Evolutionary conservation across 495 filamentous ascomycete genomes (phyloP), one percentile per base, ranked within the genome.

Genomic region (Penicillium antarcticum): DNA sequence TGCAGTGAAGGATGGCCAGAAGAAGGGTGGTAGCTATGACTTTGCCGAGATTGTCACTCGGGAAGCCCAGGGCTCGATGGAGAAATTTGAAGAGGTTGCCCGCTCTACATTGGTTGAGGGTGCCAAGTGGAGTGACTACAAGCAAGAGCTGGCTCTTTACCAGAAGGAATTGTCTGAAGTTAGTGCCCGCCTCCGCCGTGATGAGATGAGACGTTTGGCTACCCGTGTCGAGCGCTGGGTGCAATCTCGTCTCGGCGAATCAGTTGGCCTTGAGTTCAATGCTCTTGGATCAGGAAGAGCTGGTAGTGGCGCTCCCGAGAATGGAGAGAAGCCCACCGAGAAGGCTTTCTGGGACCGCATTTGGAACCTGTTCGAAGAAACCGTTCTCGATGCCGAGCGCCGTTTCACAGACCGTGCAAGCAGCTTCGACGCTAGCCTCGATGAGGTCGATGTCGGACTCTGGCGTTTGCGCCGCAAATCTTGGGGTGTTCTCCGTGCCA

Each of bases 301-400:
- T 44, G 91, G 90, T 4, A 78, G 81, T 31, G 88, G 87, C 42
- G 89, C 88, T 3, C 89, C 91, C 2, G 91, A 90, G 56, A 70
- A 77, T 8, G 88, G 87, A 11, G 86, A 89, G 29, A 86, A 85
- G 67, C 85, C 87, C 3, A 51, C 71, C 0, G 92, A 96, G 68
- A 90, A 86, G 53, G 86, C 89, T 36, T 84, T 98, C 16, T 98
- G 94, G 94, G 95, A 98, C 68, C 86, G 95, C 19, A 85, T 97
- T 52, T 98, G 94, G 94, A 84, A 75, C 35, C 78, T 88, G 40
- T 98, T 97, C 66, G 84, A 79, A 14, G 77, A 86, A 19, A 87
- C 91, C n/a, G 91, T 97, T 29, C 75, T 81, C 12, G 88, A 96
- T 55, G 95, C 92, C 13, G 89, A 95, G 61, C 74, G 75, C 10